These are phyloP conservation scores for Heliocybe sulcata DNA, from an alignment of 1,284 basidiomycete genomes.

Conservation along the genomic window DNA sequence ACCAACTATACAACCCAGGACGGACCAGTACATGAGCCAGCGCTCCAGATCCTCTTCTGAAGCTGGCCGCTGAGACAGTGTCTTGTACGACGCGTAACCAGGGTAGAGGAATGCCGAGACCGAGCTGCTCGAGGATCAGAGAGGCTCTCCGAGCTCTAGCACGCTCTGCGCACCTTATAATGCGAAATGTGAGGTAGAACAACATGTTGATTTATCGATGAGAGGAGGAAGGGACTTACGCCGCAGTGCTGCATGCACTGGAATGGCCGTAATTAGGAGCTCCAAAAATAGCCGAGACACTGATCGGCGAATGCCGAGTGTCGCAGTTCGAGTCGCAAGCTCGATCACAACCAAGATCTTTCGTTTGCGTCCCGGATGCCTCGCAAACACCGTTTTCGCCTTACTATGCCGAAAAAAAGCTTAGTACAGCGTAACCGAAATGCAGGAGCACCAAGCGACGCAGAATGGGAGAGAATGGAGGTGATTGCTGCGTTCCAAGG, in stretches of 20 bases:
- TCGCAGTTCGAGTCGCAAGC: neutral
- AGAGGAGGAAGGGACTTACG: neutral
- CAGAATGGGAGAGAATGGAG: neutral
- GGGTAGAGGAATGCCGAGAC: constrained; percentile 73
- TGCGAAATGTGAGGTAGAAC: constrained; percentile 20
- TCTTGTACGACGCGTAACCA: constrained; percentile 83
- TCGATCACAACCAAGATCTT: too few species aligned
- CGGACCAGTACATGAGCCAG: constrained; percentile 90
- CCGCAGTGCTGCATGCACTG: neutral
- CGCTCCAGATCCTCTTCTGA: constrained; percentile 74
- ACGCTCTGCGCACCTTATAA: constrained; percentile 15
- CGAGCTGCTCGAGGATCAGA: constrained; percentile 35
- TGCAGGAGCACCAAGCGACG: neutral
- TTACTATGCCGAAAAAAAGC: neutral
- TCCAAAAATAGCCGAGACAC: too few species aligned
- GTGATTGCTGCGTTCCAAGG: neutral
- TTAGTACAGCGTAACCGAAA: neutral
- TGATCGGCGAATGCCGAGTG: neutral
- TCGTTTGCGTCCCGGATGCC: neutral
- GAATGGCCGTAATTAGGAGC: neutral
- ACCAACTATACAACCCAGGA: constrained; percentile 69
- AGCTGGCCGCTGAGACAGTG: constrained; percentile 70
- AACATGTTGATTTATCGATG: constrained; percentile 14
- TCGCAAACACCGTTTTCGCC: neutral
- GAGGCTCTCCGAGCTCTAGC: neutral